Evolutionary conservation across 805 yeast species (phyloP), one percentile per base, ranked within the genome.

Genomic region (Jamesozyma piceae): DNA sequence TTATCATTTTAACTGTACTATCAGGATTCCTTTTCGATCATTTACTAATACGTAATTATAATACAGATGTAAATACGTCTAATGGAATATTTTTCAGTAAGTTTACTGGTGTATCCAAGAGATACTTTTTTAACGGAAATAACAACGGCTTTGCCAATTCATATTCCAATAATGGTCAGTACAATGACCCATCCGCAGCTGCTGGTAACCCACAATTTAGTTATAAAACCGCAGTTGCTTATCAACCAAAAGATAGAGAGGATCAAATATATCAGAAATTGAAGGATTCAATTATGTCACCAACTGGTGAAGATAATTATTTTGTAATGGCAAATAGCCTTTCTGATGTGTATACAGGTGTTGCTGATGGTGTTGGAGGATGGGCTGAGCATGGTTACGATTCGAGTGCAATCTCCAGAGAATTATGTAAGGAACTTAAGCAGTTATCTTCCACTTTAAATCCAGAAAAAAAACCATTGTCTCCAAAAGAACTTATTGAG

Each of bases 321-420:
- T 77, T 83, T 44, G 67, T 79, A 22, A 69, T 76, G 8, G 11
- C 41, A 9, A 41, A 39, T 18, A 37, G 35, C 15, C 22, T 17
- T 3, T 62, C 62, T 19, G 60, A 55, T 29, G 48, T 80, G 0
- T 75, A 82, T 4, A 71, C 79, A n/a, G 94, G 90, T 19, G 92
- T 84, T 3, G 82, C 96, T 5, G 98, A 90, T 64, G 98, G 98
- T 13, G 97, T 92, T 3, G 97, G 97, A 14, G 97, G 97, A 3
- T 90, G 97, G 97, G 75, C 84, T 1, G 92, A 85, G 47, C 80
- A 84, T 37, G 97, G 97, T 0, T 82, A 78, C 53, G 96, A 90
- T 60, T 84, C 95, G 2, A 75, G 87, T 44, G 90, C 90, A 6
- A 84, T 90, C 46, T 80, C 92, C 33, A 71, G 94, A 51, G 92